Evolutionary conservation across 768 basidiomycete genomes (phyloP), one percentile per base, ranked within the genome.

Genomic region (Lactarius hengduanensis): DNA sequence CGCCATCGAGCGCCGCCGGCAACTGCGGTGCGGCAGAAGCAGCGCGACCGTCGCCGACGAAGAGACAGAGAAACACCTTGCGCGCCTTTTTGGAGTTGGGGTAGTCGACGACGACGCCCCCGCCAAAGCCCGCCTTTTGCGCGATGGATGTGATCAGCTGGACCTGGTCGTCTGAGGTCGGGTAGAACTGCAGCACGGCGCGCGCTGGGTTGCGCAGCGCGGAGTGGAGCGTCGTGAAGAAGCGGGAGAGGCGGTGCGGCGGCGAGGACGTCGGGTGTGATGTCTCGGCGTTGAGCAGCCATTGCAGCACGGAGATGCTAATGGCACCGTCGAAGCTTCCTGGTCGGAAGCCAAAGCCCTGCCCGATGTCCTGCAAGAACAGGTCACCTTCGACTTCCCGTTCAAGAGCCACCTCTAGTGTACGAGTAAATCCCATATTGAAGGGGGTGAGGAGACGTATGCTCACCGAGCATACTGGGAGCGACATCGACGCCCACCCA

Each of bases 261-360:
- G 89, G 96, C 56, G 93, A 96, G 64, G 92, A 96, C 57, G 88
- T 94, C 64, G 85, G 91, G 74, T 88, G 89, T 6, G 94, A 89
- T 34, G 94, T 91, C 76, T 98, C 97, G 30, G 96, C 96, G 76
- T 98, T 99, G 65, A 98, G 83, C 3, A 99, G 82, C 97, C 97
- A 99, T 79, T 99, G 97, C 6, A 99, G 80, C n/a, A 98, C 96
- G 30, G 97, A 99, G 72, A 99, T 91, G 74, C 96, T 98, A 73
- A 99, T 98, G 7, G 94, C 96, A 47, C 96, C 97, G 75, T 99
- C 97, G 75, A 99, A 98, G 69, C 91, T 91, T 67, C 96, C 97
- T 64, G 97, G 92, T 47, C 97, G 85, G 77, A 97, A 99, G 8
- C 96, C 95, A 73, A 98, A 92, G 0, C 97, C 97, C 75, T 99